A percentile compares a stretch with the other conserved stretches of the same genome.
Evolutionary conservation across 2,329 filamentous ascomycete species (phyloP).

Genomic region (Neofusicoccum kwambonambiense): DNA sequence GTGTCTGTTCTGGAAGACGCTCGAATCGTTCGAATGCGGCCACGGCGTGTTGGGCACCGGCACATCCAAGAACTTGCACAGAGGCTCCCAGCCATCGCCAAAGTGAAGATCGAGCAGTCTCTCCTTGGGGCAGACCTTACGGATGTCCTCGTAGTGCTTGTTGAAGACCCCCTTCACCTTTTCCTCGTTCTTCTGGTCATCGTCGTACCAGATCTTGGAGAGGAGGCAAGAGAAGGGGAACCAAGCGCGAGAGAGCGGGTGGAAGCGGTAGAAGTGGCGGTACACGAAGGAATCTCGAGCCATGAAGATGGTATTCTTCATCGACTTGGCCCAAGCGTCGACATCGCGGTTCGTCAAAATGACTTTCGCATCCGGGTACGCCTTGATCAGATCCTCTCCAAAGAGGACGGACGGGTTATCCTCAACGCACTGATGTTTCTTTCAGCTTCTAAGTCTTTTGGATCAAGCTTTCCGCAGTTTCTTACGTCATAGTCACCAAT

Average conservation of each 20-base stretch:
- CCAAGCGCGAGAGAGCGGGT: not conserved
- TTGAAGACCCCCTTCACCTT: conserved; percentile 11
- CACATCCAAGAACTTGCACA: conserved; percentile 31
- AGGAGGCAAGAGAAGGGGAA: not conserved
- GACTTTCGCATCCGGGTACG: conserved; percentile 24
- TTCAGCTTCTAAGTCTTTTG: not conserved
- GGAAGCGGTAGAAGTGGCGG: not conserved
- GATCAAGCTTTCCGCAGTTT: not conserved
- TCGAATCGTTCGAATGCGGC: conserved; percentile 22
- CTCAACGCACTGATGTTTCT: not conserved
- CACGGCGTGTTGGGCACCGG: conserved; percentile 25
- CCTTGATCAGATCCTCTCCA: conserved; percentile 22
- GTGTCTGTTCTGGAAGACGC: not conserved
- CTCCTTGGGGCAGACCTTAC: conserved; percentile 24
- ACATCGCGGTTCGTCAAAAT: conserved; percentile 21
- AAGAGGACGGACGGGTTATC: conserved; percentile 12
- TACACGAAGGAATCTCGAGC: not conserved
- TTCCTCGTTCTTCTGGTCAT: conserved; percentile 6
- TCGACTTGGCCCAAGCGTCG: conserved; percentile 12
- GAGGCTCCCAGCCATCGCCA: conserved; percentile 28
- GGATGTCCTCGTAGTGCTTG: conserved; percentile 22
- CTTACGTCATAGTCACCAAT: conserved; percentile 28
- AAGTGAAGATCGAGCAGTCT: conserved; percentile 27
- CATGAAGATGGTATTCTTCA: conserved; percentile 15
- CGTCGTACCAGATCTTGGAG: not conserved